Percentiles rank a stretch among this genome's conserved stretches.
phyloP scores from a whole-genome alignment of 1,139 yeast species.

The Lodderomyces theae region DNA sequence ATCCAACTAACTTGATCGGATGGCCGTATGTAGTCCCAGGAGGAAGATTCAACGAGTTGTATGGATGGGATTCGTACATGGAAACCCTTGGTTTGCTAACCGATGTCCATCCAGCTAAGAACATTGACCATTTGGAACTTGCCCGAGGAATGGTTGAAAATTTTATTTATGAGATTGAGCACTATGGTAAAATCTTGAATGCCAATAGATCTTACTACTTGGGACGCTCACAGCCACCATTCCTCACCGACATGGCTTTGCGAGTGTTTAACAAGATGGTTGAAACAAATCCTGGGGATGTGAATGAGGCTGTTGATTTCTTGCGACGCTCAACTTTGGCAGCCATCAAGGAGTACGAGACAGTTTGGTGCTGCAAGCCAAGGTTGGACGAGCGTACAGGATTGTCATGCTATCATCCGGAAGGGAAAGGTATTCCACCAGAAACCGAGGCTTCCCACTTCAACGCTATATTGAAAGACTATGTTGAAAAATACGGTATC shows the following conservation, averaged over 20 bases:
- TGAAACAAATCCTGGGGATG: constrained; percentile 35
- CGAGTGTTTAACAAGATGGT: constrained; percentile 62
- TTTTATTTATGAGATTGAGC: constrained; percentile 82
- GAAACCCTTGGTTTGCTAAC: constrained; percentile 78
- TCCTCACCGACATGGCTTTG: constrained; percentile 88
- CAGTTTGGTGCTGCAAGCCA: constrained; percentile 77
- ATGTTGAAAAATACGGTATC: constrained; percentile 59
- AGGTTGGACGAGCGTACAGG: constrained; percentile 76
- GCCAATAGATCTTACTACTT: constrained; percentile 92
- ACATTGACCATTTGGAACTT: constrained; percentile 39
- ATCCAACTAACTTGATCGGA: constrained; percentile 54
- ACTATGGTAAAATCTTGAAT: constrained; percentile 90
- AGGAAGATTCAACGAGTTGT: constrained; percentile 92
- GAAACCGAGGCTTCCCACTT: constrained; percentile 95
- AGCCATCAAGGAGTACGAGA: constrained; percentile 81
- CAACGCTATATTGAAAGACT: constrained; percentile 67
- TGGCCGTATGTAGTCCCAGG: constrained; percentile 96
- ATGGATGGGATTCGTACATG: constrained; percentile 98
- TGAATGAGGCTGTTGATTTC: constrained; percentile 50
- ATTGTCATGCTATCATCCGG: constrained; percentile 86
- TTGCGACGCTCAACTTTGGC: constrained; percentile 65
- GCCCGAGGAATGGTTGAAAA: constrained; percentile 93
- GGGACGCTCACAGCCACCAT: constrained; percentile 97
- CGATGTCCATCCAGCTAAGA: constrained; percentile 53
- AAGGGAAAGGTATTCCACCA: constrained; percentile 90